These are phyloP conservation scores for Fusarium graminum DNA, from an alignment of 2,329 filamentous ascomycete genomes.

Conservation along the genomic window DNA sequence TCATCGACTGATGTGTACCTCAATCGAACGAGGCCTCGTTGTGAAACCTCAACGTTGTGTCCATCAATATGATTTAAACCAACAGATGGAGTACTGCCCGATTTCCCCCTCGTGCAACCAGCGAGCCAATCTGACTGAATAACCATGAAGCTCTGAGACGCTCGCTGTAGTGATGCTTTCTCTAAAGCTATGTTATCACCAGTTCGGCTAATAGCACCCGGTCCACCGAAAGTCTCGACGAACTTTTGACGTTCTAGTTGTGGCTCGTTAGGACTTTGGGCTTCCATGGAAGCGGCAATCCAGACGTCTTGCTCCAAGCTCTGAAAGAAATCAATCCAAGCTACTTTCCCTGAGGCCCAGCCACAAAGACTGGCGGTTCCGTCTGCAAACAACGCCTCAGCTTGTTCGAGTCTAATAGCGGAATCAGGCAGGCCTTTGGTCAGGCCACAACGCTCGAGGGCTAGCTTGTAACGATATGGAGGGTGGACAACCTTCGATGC, in stretches of 20 bases:
- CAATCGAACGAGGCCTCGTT: background rate
- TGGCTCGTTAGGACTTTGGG: too few relatives aligned
- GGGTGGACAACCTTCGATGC: background rate
- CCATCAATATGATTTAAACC: background rate
- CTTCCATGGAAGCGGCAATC: too few relatives aligned
- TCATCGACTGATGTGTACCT: background rate
- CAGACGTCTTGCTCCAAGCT: too few relatives aligned
- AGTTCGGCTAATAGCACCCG: too few relatives aligned
- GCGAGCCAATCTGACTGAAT: background rate
- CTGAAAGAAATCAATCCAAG: too few relatives aligned
- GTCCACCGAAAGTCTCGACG: too few relatives aligned
- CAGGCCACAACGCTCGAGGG: background rate
- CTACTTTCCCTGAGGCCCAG: too few relatives aligned
- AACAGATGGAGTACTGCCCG: background rate
- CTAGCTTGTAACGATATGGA: background rate
- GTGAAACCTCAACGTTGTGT: background rate
- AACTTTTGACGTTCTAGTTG: too few relatives aligned
- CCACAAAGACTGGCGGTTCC: too few relatives aligned
- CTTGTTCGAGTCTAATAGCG: too few relatives aligned
- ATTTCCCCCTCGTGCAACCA: background rate
- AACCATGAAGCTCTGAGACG: background rate
- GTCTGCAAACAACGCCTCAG: too few relatives aligned
- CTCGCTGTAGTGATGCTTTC: background rate
- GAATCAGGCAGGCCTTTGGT: too few relatives aligned
- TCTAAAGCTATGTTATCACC: background rate